Evolutionary conservation across 108 stramenopile species (phyloP), one percentile per base, ranked within the genome.

Genomic region (Cyclotella sp.): DNA sequence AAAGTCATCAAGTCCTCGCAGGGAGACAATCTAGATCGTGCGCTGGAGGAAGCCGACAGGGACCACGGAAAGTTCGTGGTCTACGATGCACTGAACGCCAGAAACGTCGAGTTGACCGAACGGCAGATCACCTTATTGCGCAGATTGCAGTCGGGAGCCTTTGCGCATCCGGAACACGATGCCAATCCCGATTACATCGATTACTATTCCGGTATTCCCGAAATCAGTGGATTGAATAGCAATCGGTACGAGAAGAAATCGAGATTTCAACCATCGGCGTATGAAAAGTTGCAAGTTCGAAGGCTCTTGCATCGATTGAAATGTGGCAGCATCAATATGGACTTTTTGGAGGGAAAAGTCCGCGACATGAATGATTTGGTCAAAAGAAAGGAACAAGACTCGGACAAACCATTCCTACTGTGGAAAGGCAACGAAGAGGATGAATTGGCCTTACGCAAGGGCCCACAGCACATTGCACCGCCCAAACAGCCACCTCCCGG

Each of bases 401-500:
- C 83, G 40, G 74, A 93, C 55, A 73, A 86, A 62, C 93, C 92
- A 29, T 97, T 90, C 76, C 39, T 86, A 76, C 62, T 99, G 46
- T 99, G 99, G 99, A 94, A 84, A 42, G 96, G 97, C 30, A 97
- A 91, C 60, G 96, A 96, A 58, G 99, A 98, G 70, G 95, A 97
- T 63, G 93, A 95, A 70, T 70, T 92, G 60, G 73, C 87, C 28
- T 83, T 94, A 79, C 83, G 91, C 21, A 94, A 93, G 81, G 96
- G 96, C 63, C 98, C 97, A 11, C 91, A 92, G 70, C 98, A 97
- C 81, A 95, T 99, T 49, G 89, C 98, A 4, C 97, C 99, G 28
- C 98, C 99, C n/a, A 99, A 99, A 83, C 78, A 91, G 27, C 89
- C 95, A 11, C 96, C 97, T 51, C 99, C 99, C 0, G 97, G 97